phyloP scores from a whole-genome alignment of 257 asterid genomes.

The Avicennia marina region DNA sequence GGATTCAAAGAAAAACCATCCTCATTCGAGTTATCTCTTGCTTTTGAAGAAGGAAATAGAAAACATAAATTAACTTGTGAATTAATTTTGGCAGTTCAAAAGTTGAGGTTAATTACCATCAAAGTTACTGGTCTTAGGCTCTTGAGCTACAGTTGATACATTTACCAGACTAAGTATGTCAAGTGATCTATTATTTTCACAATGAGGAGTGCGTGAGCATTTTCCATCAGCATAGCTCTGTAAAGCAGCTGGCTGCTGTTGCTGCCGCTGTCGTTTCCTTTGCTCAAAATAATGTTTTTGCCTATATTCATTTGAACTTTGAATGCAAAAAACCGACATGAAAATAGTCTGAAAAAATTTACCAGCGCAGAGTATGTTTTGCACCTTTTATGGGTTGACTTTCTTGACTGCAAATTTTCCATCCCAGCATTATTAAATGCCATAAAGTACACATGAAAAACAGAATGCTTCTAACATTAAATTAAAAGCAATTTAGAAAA shows the following conservation, averaged over 20 bases:
- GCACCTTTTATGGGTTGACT: slow-evolving; percentile 77
- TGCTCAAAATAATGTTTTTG: slow-evolving; percentile 91
- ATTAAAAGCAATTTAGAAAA: slow-evolving; percentile 1
- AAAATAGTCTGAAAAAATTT: background rate
- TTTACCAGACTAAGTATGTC: slow-evolving; percentile 78
- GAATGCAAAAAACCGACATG: background rate
- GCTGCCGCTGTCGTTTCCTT: slow-evolving; percentile 69
- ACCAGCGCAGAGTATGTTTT: slow-evolving; percentile 6
- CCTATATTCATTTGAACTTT: slow-evolving; percentile 33
- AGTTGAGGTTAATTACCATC: slow-evolving; percentile 38
- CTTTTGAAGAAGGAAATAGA: slow-evolving; percentile 25
- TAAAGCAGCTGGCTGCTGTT: slow-evolving; percentile 35
- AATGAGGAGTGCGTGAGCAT: slow-evolving; percentile 26
- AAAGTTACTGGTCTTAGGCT: slow-evolving; percentile 29
- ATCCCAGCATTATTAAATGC: slow-evolving; percentile 27
- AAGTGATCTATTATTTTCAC: slow-evolving; percentile 55
- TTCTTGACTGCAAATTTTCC: slow-evolving; percentile 56
- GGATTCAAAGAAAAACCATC: slow-evolving; percentile 11
- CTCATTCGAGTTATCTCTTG: slow-evolving; percentile 34
- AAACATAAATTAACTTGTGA: slow-evolving; percentile 1
- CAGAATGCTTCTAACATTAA: slow-evolving; percentile 12
- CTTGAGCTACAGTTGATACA: slow-evolving; percentile 42
- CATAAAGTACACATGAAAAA: slow-evolving; percentile 22
- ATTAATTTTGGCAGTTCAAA: slow-evolving; percentile 11
- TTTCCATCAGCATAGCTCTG: slow-evolving; percentile 46